Percentiles rank a stretch among this genome's conserved stretches.
Evolutionary conservation across 768 basidiomycete genomes (phyloP).

Genomic region (Rhodotorula babjevae): DNA sequence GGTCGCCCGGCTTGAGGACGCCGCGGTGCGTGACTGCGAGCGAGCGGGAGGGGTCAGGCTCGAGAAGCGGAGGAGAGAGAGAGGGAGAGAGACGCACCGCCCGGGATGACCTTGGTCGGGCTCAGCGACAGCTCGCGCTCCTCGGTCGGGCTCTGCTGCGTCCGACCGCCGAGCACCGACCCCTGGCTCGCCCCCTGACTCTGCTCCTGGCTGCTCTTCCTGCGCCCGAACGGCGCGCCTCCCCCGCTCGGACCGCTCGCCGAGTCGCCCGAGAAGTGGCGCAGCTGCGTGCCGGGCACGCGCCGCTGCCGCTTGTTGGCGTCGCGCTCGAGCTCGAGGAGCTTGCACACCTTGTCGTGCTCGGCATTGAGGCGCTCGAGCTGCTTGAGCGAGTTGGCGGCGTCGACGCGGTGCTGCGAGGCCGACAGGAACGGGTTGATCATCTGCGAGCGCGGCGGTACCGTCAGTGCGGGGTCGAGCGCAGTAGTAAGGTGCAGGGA

Average conservation of each 20-base stretch:
- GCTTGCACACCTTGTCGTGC: not conserved
- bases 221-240: not conserved
- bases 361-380: not conserved
- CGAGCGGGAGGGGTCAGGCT: not conserved
- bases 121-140: not conserved
- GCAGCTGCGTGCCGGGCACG: not conserved
- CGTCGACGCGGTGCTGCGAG: not conserved
- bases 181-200: not conserved
- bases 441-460: not conserved
- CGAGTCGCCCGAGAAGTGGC: not conserved
- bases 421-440: slow-evolving; percentile 5
- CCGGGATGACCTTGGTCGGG: slow-evolving; percentile 8
- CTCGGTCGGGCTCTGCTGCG: not conserved
- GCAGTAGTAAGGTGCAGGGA: too few species aligned
- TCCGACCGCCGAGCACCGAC: not conserved
- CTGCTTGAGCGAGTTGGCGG: not conserved
- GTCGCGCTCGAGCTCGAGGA: too few species aligned
- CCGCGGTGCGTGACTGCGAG: slow-evolving; percentile 2
- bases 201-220: slow-evolving; percentile 1
- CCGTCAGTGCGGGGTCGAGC: not conserved
- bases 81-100: not conserved
- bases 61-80: not conserved
- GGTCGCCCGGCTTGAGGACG: not conserved
- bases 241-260: too few species aligned
- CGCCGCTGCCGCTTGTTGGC: slow-evolving; percentile 3